phyloP scores from a whole-genome alignment of 2,329 filamentous ascomycete genomes.

The Penicillium sp. region DNA sequence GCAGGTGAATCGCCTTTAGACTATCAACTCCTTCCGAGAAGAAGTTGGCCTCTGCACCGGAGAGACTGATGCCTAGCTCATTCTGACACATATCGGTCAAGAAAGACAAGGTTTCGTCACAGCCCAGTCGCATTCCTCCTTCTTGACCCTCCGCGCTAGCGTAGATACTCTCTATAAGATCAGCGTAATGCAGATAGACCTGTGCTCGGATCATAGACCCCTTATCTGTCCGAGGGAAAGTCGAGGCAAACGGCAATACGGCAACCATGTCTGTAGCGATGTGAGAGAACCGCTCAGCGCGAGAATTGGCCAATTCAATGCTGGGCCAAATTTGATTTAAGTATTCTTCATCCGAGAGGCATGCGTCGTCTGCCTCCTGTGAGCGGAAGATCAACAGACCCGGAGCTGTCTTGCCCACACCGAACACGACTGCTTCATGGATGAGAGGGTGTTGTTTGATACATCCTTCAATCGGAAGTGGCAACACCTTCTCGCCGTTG shows the following conservation, averaged over 20 bases:
- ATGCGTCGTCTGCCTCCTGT: slow-evolving; percentile 17
- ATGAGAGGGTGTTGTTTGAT: slow-evolving; percentile 34
- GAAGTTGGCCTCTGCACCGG: slow-evolving; percentile 40
- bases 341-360: slow-evolving; percentile 33
- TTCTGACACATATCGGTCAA: slow-evolving; percentile 32
- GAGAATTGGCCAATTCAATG: slow-evolving; percentile 41
- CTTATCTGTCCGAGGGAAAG: slow-evolving; percentile 56
- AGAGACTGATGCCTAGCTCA: slow-evolving; percentile 35
- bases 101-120: slow-evolving; percentile 34
- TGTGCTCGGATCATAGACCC: slow-evolving; percentile 54
- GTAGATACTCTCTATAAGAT: slow-evolving; percentile 44
- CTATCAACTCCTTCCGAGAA: slow-evolving; percentile 51
- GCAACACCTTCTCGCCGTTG: slow-evolving; percentile 38
- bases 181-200: slow-evolving; percentile 48
- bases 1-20: slow-evolving; percentile 48
- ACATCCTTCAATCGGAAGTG: slow-evolving; percentile 33
- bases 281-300: slow-evolving; percentile 47
- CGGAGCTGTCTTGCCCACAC: slow-evolving; percentile 26
- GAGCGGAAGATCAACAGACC: slow-evolving; percentile 32
- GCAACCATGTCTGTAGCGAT: slow-evolving; percentile 46
- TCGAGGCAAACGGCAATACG: slow-evolving; percentile 32
- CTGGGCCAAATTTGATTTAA: slow-evolving; percentile 40
- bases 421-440: slow-evolving; percentile 35
- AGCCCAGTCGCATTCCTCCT: slow-evolving; percentile 33
- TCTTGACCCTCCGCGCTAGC: slow-evolving; percentile 15